Evolutionary conservation across 208 protist species (phyloP), one percentile per base, ranked within the genome.

Genomic region (Acanthamoeba castellanii): DNA sequence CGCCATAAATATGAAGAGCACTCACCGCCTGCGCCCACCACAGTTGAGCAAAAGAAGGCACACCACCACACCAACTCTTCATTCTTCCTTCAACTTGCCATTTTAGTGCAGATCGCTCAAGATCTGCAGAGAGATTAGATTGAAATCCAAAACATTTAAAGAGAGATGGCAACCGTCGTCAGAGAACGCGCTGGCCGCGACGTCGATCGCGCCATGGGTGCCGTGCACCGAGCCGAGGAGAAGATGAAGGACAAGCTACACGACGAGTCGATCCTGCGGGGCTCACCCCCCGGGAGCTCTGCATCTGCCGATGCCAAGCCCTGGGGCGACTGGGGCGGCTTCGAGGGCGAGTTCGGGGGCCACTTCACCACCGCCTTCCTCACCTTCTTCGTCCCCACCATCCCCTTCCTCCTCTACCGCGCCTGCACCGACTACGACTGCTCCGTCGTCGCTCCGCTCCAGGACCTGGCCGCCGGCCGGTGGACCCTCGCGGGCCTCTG

Each of bases 251-350:
- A 84, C 74, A 45, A 84, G 45, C 74, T n/a, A 25, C 66, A 37
- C 32, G 30, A 14, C 78, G 32, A 87, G 14, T 11, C 55, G n/a
- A 37, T 5, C 52, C 30, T 30, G n/a, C 45, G 4, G 45, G 45
- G 45, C 45, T 47, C 45, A 9, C 45, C 45, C 45, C 30, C 84
- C 57, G 84, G 34, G 27, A 45, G 30, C 45, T 47, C 30, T 20
- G 42, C 45, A 30, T 34, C 32, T 1, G 32, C 70, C 37, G 22
- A 14, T 45, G 32, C 57, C 50, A 91, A 91, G 59, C 84, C 84
- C 22, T 91, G 84, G 84, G 84, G 84, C 52, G 84, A 91, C 57
- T 91, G 84, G 84, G 84, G 84, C 50, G 84, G 84, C 50, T 91
- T 91, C 42, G 84, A 91, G n/a, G 84, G 59, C 50, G 84, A 91